phyloP scores from a whole-genome alignment of 208 protist genomes.

The Leishmania braziliensis region DNA sequence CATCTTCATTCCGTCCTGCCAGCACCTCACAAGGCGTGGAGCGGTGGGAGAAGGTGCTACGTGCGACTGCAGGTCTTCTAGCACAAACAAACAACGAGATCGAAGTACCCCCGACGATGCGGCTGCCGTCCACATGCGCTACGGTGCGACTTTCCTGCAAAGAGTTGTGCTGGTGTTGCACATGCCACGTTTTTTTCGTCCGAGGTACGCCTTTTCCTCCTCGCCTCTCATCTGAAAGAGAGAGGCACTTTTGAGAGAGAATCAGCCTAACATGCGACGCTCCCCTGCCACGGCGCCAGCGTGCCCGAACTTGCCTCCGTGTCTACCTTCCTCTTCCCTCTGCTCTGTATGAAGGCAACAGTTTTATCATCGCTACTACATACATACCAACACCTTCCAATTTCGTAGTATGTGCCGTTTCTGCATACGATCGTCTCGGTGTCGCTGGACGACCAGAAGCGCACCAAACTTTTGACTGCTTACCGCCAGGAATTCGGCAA shows the following conservation, averaged over 20 bases:
- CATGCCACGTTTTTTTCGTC: background rate
- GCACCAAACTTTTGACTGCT: slow-evolving; percentile 19
- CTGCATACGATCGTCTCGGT: slow-evolving; percentile 33
- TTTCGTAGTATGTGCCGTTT: slow-evolving; percentile 29
- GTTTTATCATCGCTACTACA: background rate
- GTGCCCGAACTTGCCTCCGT: background rate
- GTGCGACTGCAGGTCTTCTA: background rate
- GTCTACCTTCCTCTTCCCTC: background rate
- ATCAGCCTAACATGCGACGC: background rate
- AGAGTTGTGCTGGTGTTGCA: background rate
- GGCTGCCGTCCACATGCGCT: slow-evolving; percentile 1
- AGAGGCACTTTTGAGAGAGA: background rate
- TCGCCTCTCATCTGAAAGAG: background rate
- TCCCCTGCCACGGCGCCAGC: background rate
- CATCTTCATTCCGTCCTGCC: background rate
- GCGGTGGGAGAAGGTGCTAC: background rate
- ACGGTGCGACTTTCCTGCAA: background rate
- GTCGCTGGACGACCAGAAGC: slow-evolving; percentile 30
- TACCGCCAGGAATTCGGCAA: slow-evolving; percentile 34
- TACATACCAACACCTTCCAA: background rate
- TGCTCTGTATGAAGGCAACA: background rate
- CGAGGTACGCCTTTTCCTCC: background rate
- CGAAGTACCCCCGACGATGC: background rate
- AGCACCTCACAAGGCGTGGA: background rate
- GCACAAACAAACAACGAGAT: background rate